phyloP scores from a whole-genome alignment of 768 basidiomycete genomes.

The Hygrophorus pudorinus region DNA sequence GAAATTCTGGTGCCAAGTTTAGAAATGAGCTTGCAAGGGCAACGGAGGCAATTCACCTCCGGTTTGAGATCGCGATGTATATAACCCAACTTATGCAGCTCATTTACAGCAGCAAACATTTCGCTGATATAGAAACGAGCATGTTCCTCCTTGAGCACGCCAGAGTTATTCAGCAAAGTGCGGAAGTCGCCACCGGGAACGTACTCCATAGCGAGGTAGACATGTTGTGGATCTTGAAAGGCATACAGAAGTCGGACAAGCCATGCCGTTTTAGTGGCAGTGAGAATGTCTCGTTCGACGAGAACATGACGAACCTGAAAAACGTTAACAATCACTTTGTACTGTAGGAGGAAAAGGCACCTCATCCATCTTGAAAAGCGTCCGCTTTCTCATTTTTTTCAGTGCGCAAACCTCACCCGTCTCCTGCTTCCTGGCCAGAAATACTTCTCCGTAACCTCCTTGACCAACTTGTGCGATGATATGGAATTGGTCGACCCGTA shows the following conservation, averaged over 20 bases:
- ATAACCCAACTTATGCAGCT: conserved; percentile 94
- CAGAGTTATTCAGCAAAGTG: conserved; percentile 94
- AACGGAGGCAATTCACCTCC: conserved; percentile 50
- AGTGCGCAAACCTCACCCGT: conserved; percentile 94
- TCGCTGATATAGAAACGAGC: conserved; percentile 95
- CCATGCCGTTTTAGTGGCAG: conserved; percentile 97
- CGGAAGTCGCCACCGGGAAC: conserved; percentile 98
- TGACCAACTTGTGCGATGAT: conserved; percentile 99
- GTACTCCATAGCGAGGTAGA: conserved; percentile 99
- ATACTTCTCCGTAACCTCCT: conserved; percentile 98
- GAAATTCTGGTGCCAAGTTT: conserved; percentile 61
- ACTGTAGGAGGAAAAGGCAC: conserved; percentile 27
- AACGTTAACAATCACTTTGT: conserved; percentile 5
- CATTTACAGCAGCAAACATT: conserved; percentile 93
- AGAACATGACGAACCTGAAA: conserved; percentile 92
- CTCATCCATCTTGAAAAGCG: conserved; percentile 97
- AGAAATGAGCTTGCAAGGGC: background rate
- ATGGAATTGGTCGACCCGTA: conserved; percentile 91
- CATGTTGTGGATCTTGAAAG: conserved; percentile 85
- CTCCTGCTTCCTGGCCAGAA: conserved; percentile 89
- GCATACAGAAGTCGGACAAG: conserved; percentile 90
- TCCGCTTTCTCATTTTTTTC: conserved; percentile 95
- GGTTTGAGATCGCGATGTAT: conserved; percentile 98
- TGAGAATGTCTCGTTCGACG: conserved; percentile 95
- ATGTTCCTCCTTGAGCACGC: conserved; percentile 94